A percentile compares a stretch with the other conserved stretches of the same genome.
phyloP scores from a whole-genome alignment of 805 yeast species.

The Wickerhamiella nectarea region DNA sequence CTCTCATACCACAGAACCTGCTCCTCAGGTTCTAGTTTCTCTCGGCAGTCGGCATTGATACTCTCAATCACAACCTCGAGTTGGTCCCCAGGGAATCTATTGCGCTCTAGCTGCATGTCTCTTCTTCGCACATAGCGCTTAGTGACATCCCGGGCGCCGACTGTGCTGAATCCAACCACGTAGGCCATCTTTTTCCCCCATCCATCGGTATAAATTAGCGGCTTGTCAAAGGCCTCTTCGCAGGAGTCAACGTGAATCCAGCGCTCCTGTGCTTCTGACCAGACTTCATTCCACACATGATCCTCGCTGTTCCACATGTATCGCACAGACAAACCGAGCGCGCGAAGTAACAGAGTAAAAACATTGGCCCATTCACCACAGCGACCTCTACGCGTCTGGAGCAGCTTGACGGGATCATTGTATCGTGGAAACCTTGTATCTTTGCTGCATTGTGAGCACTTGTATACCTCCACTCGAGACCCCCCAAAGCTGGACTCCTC shows the following conservation, averaged over 20 bases:
- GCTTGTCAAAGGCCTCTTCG: conserved; percentile 75
- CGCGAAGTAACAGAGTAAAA: conserved; percentile 53
- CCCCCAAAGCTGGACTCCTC: conserved; percentile 41
- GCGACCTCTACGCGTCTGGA: conserved; percentile 56
- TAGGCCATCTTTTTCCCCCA: conserved; percentile 95
- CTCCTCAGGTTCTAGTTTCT: conserved; percentile 15
- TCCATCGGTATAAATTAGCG: conserved; percentile 58
- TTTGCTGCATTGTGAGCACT: conserved; percentile 39
- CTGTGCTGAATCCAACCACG: conserved; percentile 49
- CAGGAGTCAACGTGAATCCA: conserved; percentile 88
- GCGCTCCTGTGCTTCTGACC: conserved; percentile 40
- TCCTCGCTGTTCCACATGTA: conserved; percentile 85
- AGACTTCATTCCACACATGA: conserved; percentile 91
- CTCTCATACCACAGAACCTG: conserved; percentile 16
- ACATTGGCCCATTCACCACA: conserved; percentile 96
- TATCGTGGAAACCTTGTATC: conserved; percentile 60
- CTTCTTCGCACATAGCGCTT: conserved; percentile 42
- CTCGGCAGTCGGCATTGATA: conserved; percentile 15
- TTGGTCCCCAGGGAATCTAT: conserved; percentile 30
- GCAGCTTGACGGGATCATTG: conserved; percentile 47
- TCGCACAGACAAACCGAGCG: conserved; percentile 52
- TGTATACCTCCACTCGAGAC: conserved; percentile 46
- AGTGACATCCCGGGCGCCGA: conserved; percentile 58
- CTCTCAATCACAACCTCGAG: conserved; percentile 23
- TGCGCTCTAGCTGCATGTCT: conserved; percentile 35